Percentiles rank a stretch among this genome's conserved stretches.
Evolutionary conservation across 2,329 filamentous ascomycete species (phyloP).

Genomic region (Trichoderma sp.): DNA sequence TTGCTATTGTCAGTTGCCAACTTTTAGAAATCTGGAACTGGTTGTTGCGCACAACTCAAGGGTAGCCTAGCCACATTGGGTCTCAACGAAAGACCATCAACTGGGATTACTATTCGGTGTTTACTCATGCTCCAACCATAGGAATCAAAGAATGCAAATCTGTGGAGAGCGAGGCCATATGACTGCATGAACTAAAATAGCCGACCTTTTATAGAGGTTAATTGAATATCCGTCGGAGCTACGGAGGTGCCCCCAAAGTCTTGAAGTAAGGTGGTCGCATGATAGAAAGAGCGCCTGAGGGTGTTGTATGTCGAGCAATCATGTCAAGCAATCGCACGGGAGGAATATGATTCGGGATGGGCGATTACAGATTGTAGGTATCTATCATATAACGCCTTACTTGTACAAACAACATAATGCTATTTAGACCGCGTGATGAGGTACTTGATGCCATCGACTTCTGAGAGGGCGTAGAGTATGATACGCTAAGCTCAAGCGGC

Average conservation of each 20-base stretch:
- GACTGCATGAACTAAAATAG: not conserved
- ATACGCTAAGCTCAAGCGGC: not conserved
- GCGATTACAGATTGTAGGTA: not conserved
- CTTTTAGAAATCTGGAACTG: too few species aligned
- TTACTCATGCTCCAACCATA: not conserved
- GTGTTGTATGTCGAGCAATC: not conserved
- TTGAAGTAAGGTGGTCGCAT: not conserved
- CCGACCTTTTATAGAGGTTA: not conserved
- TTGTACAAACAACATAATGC: fast-evolving
- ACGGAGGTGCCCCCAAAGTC: too few species aligned
- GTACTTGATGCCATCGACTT: not conserved
- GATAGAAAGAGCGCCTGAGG: not conserved
- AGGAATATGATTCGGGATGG: not conserved
- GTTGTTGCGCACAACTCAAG: not conserved
- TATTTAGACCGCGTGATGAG: not conserved
- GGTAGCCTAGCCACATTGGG: not conserved
- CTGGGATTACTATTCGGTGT: not conserved
- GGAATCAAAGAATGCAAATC: not conserved
- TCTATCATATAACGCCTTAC: not conserved
- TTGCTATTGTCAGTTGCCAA: not conserved
- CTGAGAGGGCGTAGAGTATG: not conserved
- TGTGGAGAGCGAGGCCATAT: not conserved
- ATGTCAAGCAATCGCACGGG: not conserved
- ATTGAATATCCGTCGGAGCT: not conserved
- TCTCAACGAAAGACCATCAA: not conserved